Evolutionary conservation across 257 asterid species (phyloP), one percentile per base, ranked within the genome.

Genomic region (Salvia hispanica): DNA sequence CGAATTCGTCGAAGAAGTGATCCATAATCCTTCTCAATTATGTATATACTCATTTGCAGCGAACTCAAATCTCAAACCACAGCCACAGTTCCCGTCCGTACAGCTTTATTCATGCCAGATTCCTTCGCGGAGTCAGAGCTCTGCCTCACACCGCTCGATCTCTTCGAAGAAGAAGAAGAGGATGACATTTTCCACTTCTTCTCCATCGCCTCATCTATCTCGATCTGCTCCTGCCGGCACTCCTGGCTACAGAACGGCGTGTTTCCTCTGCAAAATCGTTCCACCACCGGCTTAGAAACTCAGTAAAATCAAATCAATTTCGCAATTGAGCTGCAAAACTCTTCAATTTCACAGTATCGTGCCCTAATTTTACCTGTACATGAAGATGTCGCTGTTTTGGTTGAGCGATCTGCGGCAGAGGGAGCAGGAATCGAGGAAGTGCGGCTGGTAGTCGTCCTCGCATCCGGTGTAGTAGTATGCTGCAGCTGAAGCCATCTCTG

Each of bases 221-320:
- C 98, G 28, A 93, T 93, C 80, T 93, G 98, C 46, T 93, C 96
- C 59, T 93, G 93, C 65, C 98, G 79, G 84, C 98, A 93, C 74
- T 91, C 97, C 39, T 84, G 80, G 88, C 97, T 91, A 64, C 97
- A 91, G 75, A 88, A 91, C 21, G 97, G 97, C 1, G 95, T 88
- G 57, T 90, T 71, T 69, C 98, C 98, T 83, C 98, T 92, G 97
- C 81, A 79, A 69, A 57, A 15, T 5, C 52, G n/a, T 21, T 2
- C 34, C 3, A n/a, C 4, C 40, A 9, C 3, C 2, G 13, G 7
- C 2, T 39, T 39, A 40, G 3, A 7, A 40, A 40, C 45, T 40
- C 11, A 40, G 11, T 40, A 40, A 40, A 39, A 40, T 2, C 1
- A 7, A 40, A 6, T 5, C 10, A 40, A 40, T 40, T 40, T 9